Evolutionary conservation across 768 basidiomycete genomes (phyloP).

Genomic region (Serendipita sp.): DNA sequence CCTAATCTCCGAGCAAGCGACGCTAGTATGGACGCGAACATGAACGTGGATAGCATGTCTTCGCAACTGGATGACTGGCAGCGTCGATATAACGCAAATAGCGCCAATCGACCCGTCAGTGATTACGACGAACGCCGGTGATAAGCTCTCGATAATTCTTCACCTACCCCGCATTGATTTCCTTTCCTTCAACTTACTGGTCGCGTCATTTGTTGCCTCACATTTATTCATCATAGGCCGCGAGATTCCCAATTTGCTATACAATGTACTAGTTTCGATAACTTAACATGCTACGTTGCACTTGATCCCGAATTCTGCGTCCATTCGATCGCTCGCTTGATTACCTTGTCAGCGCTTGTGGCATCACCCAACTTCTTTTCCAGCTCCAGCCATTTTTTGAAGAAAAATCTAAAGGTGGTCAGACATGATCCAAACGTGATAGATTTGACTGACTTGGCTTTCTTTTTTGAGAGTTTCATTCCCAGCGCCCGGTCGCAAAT

Average conservation of each 20-base stretch:
- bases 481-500: constrained; percentile 74
- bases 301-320: constrained; percentile 30
- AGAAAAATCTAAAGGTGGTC: constrained; percentile 48
- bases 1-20: constrained; percentile 46
- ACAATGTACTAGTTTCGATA: constrained; percentile 8
- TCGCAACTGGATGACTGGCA: constrained; percentile 79
- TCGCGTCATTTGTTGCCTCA: constrained; percentile 11
- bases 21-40: constrained; percentile 67
- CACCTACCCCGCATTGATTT: constrained; percentile 12
- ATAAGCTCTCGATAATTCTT: constrained; percentile 14
- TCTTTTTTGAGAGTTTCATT: constrained; percentile 82
- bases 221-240: constrained; percentile 22
- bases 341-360: constrained; percentile 62
- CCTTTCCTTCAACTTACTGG: constrained; percentile 12
- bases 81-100: constrained; percentile 56
- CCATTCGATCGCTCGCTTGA: constrained; percentile 85
- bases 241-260: constrained; percentile 11
- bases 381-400: constrained; percentile 93
- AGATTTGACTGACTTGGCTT: constrained; percentile 58
- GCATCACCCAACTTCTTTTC: constrained; percentile 80
- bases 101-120: constrained; percentile 40
- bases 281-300: constrained; percentile 5
- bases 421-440: constrained; percentile 5
- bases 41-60: constrained; percentile 61
- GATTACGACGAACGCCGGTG: constrained; percentile 46